These are phyloP conservation scores for Cladophialophora exuberans DNA, from an alignment of 2,329 filamentous ascomycete species.

Conservation along the genomic window DNA sequence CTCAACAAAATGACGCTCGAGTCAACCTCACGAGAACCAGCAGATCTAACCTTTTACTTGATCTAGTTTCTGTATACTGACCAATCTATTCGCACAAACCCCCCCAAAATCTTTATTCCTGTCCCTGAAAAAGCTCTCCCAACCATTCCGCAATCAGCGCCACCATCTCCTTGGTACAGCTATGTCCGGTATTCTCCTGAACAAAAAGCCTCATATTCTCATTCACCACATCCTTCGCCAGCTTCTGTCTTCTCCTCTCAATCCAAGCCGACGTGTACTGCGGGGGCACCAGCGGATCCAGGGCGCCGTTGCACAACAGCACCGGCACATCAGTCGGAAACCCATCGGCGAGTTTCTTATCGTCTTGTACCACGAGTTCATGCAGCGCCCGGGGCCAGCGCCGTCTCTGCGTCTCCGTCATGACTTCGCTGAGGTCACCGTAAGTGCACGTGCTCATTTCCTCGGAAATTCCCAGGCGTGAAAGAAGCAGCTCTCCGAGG, in stretches of 20 bases:
- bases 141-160: not conserved
- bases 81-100: too few relatives aligned
- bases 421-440: not conserved
- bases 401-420: constrained; percentile 2
- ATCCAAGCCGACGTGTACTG: constrained; percentile 2
- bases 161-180: constrained; percentile 14
- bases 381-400: not conserved
- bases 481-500: not conserved
- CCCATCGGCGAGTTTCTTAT: not conserved
- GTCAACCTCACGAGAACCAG: too few relatives aligned
- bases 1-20: too few relatives aligned
- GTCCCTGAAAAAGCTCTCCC: constrained; percentile 1
- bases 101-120: too few relatives aligned
- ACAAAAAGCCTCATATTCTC: not conserved
- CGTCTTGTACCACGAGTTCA: not conserved
- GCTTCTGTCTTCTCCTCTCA: not conserved
- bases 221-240: not conserved
- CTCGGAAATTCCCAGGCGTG: not conserved
- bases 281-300: constrained; percentile 2
- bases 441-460: not conserved
- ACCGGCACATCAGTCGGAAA: not conserved
- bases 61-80: too few relatives aligned
- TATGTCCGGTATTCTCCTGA: constrained; percentile 8
- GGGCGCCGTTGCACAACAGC: not conserved
- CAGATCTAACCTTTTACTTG: too few relatives aligned